Conservation (phyloP, 306 rosid genomes). For the Vigna nakashimae region DNA sequence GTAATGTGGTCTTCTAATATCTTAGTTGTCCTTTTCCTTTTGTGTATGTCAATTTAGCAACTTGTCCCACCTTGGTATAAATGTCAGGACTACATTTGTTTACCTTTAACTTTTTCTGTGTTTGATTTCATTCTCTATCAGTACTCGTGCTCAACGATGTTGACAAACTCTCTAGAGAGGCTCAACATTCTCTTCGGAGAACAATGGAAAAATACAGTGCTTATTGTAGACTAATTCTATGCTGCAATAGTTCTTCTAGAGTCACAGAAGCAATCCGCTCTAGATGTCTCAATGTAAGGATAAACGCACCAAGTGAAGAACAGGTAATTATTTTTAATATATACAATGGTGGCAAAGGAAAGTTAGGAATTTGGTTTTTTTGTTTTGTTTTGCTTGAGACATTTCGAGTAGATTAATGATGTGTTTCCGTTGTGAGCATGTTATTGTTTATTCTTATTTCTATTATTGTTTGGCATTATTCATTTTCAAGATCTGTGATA, state of each 20-base stretch:
- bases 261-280: conserved; percentile 97
- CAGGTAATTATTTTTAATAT: conserved; percentile 57
- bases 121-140: conserved; percentile 50
- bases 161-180: conserved; percentile 95
- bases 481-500: conserved; percentile 12
- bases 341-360: not conserved
- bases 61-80: not conserved
- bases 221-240: conserved; percentile 87
- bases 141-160: conserved; percentile 92
- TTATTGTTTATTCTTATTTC: not conserved
- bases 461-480: not conserved
- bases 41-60: conserved; percentile 6
- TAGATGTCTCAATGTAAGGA: conserved; percentile 86
- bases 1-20: not conserved
- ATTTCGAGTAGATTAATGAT: conserved; percentile 18
- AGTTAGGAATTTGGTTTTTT: not conserved
- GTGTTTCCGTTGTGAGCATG: not conserved
- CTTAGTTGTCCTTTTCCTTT: not conserved
- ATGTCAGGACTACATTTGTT: not conserved
- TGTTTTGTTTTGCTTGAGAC: not conserved
- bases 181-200: conserved; percentile 92
- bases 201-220: conserved; percentile 96
- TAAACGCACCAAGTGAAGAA: conserved; percentile 84
- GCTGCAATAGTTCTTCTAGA: conserved; percentile 96
- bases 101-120: not conserved